Evolutionary conservation across 768 basidiomycete species (phyloP).

Genomic region (Scleroderma citrinum): DNA sequence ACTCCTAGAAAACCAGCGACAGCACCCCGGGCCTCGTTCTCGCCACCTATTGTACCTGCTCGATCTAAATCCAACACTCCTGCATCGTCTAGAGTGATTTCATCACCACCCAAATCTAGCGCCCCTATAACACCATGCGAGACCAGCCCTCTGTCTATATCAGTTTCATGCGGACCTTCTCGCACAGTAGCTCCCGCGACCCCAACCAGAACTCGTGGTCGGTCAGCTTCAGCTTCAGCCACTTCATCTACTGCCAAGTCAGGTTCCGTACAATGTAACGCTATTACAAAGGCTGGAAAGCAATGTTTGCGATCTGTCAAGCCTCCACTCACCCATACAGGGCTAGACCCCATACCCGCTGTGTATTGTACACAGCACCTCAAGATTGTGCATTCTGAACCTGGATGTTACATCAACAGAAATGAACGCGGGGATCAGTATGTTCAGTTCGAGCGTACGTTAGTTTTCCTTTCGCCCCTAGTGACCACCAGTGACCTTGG

Average conservation of each 20-base stretch:
- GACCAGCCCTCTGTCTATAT: slow-evolving; percentile 1
- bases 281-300: slow-evolving; percentile 55
- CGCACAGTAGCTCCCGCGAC: slow-evolving; percentile 9
- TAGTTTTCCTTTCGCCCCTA: neutral
- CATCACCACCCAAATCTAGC: neutral
- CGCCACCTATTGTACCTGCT: slow-evolving; percentile 1
- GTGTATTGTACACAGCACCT: slow-evolving; percentile 64
- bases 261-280: slow-evolving; percentile 54
- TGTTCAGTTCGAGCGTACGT: slow-evolving; percentile 53
- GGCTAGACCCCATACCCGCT: slow-evolving; percentile 22
- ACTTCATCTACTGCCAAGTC: slow-evolving; percentile 12
- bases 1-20: neutral
- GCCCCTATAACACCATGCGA: slow-evolving; percentile 10
- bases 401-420: slow-evolving; percentile 53
- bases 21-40: neutral
- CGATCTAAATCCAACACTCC: slow-evolving; percentile 29
- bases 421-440: slow-evolving; percentile 34
- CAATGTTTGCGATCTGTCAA: slow-evolving; percentile 59
- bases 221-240: slow-evolving; percentile 14
- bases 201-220: slow-evolving; percentile 16
- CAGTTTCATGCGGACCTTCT: slow-evolving; percentile 4
- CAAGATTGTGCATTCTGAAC: slow-evolving; percentile 44
- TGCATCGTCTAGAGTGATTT: neutral
- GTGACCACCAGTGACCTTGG: slow-evolving; percentile 5
- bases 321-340: slow-evolving; percentile 24